Evolutionary conservation across 2,329 filamentous ascomycete species (phyloP), one percentile per base, ranked within the genome.

Genomic region (Colletotrichum higginsianum): DNA sequence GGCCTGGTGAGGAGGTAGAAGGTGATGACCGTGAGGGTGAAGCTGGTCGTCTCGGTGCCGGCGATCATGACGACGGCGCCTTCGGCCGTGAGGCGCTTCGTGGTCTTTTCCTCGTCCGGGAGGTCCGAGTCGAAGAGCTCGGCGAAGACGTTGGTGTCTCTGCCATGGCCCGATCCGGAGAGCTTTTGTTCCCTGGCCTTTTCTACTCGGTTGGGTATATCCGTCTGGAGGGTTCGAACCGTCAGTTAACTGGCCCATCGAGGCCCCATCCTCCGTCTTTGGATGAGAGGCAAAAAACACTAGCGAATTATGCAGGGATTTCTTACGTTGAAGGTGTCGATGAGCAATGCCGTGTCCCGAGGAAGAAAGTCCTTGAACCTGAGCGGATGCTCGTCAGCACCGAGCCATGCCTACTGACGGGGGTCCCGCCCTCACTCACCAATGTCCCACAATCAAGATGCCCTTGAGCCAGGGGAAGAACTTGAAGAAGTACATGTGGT

Each of bases 61-160:
- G 81, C 84, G 2, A 77, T 73, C 0, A 84, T 61, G 23, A 86
- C 71, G 5, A 78, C 74, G 26, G 80, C 79, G 0, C 79, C 83
- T 56, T 86, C 84, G 4, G 83, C 78, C 12, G 77, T 77, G 1
- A 84, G 74, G 1, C 82, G 76, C 15, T 78, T 75, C 4, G 75
- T 67, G 0, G 77, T 79, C 53, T 82, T 82, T 61, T 86, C 83
- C 5, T 81, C 74, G 0, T 72, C 75, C 13, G 77, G 80, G 23
- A 86, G 60, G 1, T 77, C 71, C 2, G 80, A 80, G 44, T 81
- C 78, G 4, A 80, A 60, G 7, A 77, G 65, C 2, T 62, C 61
- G n/a, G 50, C 47, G 42, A 75, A 66, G 52, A 76, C 70, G 16
- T 66, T 35, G 44, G 67, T 69, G 3, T 42, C 61, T 21, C 26